Base-by-base conservation (phyloP, 2,329 filamentous ascomycete genomes). In the Capronia epimyces region DNA sequence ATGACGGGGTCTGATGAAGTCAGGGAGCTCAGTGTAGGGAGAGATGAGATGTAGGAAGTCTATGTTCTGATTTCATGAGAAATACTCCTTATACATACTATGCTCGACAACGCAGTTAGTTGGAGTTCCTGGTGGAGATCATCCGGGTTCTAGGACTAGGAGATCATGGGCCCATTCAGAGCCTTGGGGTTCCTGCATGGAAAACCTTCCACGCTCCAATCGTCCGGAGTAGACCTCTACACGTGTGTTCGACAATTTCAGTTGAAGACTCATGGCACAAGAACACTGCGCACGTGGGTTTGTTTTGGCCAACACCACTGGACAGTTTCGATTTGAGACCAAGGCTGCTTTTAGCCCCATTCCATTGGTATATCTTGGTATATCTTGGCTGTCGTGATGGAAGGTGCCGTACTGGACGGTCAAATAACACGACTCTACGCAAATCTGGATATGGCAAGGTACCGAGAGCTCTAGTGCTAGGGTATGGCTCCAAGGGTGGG, bases 1-100 rank as follows among this genome's bases (percentile, higher is more conserved):
- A 57, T 57, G 25, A 24, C 40, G 45, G 32, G 18, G 20, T 12
- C 6, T 9, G 34, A 9, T 18, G 8, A 37, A 37, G 34, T 37
- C 34, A 20, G 20, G 16, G 13, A 20, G 34, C 15, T 20, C 15
- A 5, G n/a, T 24, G 39, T 42, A 42, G 39, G n/a, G 5, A 20
- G 9, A 25, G 39, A 42, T n/a, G 39, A 16, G 21, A 20, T 9
- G 39, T n/a, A n/a, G 39, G 9, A 18, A 18, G 13, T 20, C 13
- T 29, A 29, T 29, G 8, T 13, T 7, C 2, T 29, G 8, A 29
- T 13, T 29, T 13, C 13, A 13, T 7, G 13, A n/a, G n/a, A n/a
- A n/a, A n/a, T n/a, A n/a, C n/a, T n/a, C n/a, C n/a, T n/a, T n/a
- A n/a, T n/a, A n/a, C n/a, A n/a, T n/a, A n/a, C n/a, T n/a, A n/a